Evolutionary conservation across 805 yeast genomes (phyloP), one percentile per base, ranked within the genome.

Genomic region (Huiozyma naganishii): DNA sequence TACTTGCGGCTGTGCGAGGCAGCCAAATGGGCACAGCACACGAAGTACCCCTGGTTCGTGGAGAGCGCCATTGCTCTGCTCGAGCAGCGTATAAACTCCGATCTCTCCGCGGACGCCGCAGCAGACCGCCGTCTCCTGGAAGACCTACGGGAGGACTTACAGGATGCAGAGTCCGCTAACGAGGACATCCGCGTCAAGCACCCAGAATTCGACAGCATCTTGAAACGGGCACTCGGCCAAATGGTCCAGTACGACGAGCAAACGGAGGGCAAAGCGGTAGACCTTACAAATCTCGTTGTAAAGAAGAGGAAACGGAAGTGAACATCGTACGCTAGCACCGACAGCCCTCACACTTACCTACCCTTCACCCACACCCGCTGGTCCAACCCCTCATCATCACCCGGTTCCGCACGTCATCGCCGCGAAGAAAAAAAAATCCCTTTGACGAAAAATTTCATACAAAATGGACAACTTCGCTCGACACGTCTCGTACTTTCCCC

Each of bases 231-330:
- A 6, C 30, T 48, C 11, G 49, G 51, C 6, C 47, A 48, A 38
- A 23, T 46, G 17, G n/a, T 41, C 8, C 42, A 43, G 8, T 41
- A 49, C 8, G 51, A 48, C 23, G 47, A 44, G 6, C n/a, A 36
- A 5, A 45, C 42, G 3, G 40, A 43, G 36, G 48, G 45, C 13
- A 49, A 47, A 5, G 35, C 63, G 6, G 77, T 80, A 7, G 87
- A 81, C 56, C 64, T 82, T 48, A 74, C 85, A 0, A 65, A 75
- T 4, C 68, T 76, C 69, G 83, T 80, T 7, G 77, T 75, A 55
- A 82, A 81, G 63, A 73, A 74, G 55, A 51, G 46, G 29, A 37
- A 42, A 23, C 48, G 45, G 43, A 41, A 48, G 40, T 23, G 29
- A 6, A 17, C 23, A 17, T 3, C 23, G 23, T 17, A 17, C 23